Conservation (phyloP, 169 alveolate species). For the Sarcocystis neurona region DNA sequence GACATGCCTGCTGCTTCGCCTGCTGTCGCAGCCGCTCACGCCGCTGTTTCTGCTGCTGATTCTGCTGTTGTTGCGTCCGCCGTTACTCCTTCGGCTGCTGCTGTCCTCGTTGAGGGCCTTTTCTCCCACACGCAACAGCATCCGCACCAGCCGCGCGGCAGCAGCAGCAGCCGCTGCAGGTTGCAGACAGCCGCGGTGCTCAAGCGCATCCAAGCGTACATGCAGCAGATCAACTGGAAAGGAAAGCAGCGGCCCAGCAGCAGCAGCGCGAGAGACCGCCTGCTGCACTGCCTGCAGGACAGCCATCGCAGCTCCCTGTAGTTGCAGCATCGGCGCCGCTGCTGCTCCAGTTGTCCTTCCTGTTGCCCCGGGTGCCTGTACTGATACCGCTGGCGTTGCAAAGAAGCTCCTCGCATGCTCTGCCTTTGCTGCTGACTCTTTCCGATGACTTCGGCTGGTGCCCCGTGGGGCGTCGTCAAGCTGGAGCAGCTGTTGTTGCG, state of each 20-base stretch:
- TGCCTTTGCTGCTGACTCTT: too few species aligned
- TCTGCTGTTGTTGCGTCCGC: slow-evolving; percentile 1
- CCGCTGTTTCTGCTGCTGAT: slow-evolving; percentile 23
- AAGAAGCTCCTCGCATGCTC: too few species aligned
- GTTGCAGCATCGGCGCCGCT: not conserved
- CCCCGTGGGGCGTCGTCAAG: not conserved
- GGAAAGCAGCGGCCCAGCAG: slow-evolving; percentile 4
- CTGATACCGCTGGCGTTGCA: not conserved
- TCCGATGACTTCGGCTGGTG: too few species aligned
- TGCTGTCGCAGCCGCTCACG: not conserved
- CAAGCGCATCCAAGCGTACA: slow-evolving; percentile 6
- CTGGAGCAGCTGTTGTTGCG: not conserved
- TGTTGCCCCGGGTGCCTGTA: not conserved
- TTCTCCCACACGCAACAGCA: not conserved
- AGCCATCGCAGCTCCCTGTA: not conserved
- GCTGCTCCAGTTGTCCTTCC: too few species aligned
- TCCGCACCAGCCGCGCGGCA: slow-evolving; percentile 36
- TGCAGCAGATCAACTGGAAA: slow-evolving; percentile 17
- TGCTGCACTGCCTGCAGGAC: slow-evolving; percentile 18
- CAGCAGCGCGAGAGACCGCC: not conserved
- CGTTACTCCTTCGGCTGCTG: not conserved
- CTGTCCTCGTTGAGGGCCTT: not conserved
- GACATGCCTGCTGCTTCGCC: too few species aligned
- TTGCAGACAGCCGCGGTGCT: not conserved
- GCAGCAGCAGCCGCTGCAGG: slow-evolving; percentile 6